phyloP scores from a whole-genome alignment of 179 eudicot genomes.

The Corrigiola litoralis region DNA sequence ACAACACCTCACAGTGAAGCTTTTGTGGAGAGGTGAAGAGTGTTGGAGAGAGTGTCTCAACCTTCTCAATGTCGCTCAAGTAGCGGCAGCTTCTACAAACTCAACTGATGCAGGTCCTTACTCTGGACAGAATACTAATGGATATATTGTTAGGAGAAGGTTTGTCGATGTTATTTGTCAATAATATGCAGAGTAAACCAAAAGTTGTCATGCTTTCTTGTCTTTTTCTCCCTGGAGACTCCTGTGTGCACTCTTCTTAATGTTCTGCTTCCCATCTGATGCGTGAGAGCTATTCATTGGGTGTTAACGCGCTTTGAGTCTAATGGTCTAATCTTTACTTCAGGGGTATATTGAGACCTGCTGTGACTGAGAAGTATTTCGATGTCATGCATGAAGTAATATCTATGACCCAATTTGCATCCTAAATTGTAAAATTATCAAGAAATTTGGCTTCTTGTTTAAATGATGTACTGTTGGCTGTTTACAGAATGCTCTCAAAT shows the following conservation, averaged over 20 bases:
- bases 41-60: slow-evolving; percentile 84
- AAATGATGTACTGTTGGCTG: slow-evolving; percentile 17
- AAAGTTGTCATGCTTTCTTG: background rate
- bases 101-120: slow-evolving; percentile 18
- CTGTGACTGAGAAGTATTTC: slow-evolving; percentile 57
- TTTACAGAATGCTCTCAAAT: slow-evolving; percentile 73
- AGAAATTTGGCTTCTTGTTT: background rate
- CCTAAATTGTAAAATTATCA: background rate
- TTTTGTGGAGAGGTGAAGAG: slow-evolving; percentile 81
- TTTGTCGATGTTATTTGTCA: slow-evolving; percentile 7
- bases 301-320: background rate
- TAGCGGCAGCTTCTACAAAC: slow-evolving; percentile 14
- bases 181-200: too few relatives aligned
- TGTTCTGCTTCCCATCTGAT: slow-evolving; percentile 1
- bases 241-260: background rate
- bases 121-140: slow-evolving; percentile 5
- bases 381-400: slow-evolving; percentile 61
- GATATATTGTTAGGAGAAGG: slow-evolving; percentile 67
- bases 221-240: background rate
- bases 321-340: slow-evolving; percentile 18
- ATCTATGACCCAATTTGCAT: background rate
- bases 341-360: slow-evolving; percentile 96
- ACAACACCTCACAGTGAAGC: slow-evolving; percentile 56
- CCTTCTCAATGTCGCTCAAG: slow-evolving; percentile 77
- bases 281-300: background rate